Evolutionary conservation across 225 moss, liverwort and hornwort species (phyloP).

Genomic region (Antitrichia curtipendula): DNA sequence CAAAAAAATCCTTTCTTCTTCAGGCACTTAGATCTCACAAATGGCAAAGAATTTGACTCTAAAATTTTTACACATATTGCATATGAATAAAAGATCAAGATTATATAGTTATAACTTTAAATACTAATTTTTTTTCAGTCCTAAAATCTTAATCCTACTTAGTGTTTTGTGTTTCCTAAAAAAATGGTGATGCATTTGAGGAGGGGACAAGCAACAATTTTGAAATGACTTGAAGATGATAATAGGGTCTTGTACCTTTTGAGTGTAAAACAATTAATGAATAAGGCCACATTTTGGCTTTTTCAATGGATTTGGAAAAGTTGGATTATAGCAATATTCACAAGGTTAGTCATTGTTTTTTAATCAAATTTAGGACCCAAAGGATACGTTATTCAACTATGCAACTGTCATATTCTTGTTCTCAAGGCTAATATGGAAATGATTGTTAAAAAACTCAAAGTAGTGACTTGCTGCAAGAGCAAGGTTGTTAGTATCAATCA

Average conservation of each 20-base stretch:
- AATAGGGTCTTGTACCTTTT: not conserved
- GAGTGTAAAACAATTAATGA: not conserved
- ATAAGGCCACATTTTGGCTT: not conserved
- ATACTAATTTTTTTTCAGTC: too few relatives aligned
- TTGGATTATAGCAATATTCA: fast-evolving
- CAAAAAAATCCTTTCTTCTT: not conserved
- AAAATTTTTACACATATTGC: not conserved
- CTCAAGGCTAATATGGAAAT: not conserved
- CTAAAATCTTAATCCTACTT: too few relatives aligned
- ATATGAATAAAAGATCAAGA: not conserved
- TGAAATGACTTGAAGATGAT: not conserved
- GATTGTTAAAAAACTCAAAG: not conserved
- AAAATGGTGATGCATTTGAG: not conserved
- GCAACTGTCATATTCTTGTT: not conserved
- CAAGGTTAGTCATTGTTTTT: not conserved
- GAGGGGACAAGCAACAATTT: not conserved
- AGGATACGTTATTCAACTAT: not conserved
- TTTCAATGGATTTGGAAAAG: not conserved
- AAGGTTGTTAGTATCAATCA: not conserved
- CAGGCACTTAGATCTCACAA: not conserved
- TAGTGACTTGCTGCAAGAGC: fast-evolving
- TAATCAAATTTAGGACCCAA: not conserved
- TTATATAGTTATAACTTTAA: not conserved
- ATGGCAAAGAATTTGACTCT: not conserved
- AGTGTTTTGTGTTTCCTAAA: not conserved